Conservation (phyloP, 257 asterid genomes). For the Solanum chilense region DNA sequence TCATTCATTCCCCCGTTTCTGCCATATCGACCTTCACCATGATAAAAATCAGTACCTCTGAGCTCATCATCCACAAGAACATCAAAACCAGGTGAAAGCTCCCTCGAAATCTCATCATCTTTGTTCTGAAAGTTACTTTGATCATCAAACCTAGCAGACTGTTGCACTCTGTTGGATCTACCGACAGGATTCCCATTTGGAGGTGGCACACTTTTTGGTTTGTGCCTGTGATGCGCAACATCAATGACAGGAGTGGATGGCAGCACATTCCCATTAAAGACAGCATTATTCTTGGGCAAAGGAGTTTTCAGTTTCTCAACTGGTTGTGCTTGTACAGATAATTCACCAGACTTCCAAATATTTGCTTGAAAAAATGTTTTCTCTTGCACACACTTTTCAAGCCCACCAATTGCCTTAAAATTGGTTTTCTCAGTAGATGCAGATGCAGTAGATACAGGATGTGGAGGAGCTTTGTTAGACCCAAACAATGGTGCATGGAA, state of each 20-base stretch:
- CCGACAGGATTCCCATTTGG: neutral
- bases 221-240: conserved; percentile 6
- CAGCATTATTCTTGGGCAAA: conserved; percentile 22
- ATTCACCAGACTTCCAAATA: conserved; percentile 24
- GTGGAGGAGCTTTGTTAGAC: conserved; percentile 32
- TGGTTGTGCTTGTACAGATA: conserved; percentile 14
- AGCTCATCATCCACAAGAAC: conserved; percentile 80
- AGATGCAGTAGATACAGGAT: conserved; percentile 1
- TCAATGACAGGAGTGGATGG: neutral
- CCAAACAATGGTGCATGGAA: conserved; percentile 45
- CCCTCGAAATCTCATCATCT: conserved; percentile 62
- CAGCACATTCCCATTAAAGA: conserved; percentile 2
- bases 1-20: conserved; percentile 43
- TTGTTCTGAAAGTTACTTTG: conserved; percentile 2
- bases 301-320: conserved; percentile 13
- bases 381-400: conserved; percentile 18
- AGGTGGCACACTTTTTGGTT: neutral
- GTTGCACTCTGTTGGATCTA: conserved; percentile 10
- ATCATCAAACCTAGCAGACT: conserved; percentile 8
- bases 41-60: conserved; percentile 63
- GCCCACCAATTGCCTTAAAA: conserved; percentile 8
- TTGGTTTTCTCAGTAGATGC: conserved; percentile 1
- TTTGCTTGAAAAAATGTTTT: conserved; percentile 21
- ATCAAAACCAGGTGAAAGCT: conserved; percentile 92
- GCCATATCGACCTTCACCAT: conserved; percentile 57